Conservation (phyloP, 257 asterid species). For the Apocynum venetum region DNA sequence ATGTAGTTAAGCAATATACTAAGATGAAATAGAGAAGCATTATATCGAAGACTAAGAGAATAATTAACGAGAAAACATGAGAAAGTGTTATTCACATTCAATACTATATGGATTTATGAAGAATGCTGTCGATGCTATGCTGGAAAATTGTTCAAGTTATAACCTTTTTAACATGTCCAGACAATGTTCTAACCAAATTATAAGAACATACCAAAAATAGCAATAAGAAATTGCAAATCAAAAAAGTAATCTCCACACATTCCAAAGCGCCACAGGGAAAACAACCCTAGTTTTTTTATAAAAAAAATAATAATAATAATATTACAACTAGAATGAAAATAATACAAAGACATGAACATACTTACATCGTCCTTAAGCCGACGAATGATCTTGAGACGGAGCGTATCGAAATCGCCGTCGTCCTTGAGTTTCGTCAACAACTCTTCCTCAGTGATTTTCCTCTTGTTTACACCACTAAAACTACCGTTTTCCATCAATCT, state of each 20-base stretch:
- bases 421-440: slow-evolving; percentile 77
- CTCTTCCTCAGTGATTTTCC: slow-evolving; percentile 35
- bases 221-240: neutral
- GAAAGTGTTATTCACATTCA: neutral
- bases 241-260: neutral
- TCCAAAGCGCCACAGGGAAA: neutral
- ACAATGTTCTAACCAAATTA: neutral
- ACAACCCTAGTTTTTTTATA: neutral
- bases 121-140: neutral
- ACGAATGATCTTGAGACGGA: slow-evolving; percentile 76
- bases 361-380: slow-evolving; percentile 72
- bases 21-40: neutral
- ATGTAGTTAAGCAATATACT: neutral
- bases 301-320: neutral
- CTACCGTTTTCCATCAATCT: slow-evolving; percentile 11
- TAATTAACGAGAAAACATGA: neutral
- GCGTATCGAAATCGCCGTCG: slow-evolving; percentile 84
- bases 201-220: neutral
- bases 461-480: slow-evolving; percentile 7
- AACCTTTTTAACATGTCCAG: neutral
- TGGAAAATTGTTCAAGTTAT: neutral
- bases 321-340: neutral
- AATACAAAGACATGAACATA: neutral
- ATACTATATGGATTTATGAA: neutral
- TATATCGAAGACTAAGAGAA: neutral